Percentiles rank a stretch among this genome's conserved stretches.
Evolutionary conservation across 148 eudicot species (phyloP).

Genomic region (Salicornia ramosissima): DNA sequence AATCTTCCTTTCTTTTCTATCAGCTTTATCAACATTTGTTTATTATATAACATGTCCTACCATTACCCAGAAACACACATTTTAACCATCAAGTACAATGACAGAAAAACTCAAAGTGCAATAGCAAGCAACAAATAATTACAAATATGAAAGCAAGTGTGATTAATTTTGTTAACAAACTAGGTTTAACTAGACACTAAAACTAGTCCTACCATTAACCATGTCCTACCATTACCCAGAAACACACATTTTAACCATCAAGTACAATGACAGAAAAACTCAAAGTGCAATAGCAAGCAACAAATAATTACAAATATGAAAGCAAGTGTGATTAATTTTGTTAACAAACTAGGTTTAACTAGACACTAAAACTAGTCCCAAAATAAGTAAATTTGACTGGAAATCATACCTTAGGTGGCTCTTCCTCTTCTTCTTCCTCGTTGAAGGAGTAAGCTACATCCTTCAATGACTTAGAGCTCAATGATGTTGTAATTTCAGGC

Average conservation of each 20-base stretch:
- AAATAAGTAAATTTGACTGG: not conserved
- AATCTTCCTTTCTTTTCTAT: too few species aligned
- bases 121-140: not conserved
- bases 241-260: not conserved
- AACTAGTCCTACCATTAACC: too few species aligned
- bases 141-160: not conserved
- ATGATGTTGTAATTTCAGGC: constrained; percentile 43
- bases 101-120: not conserved
- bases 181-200: not conserved
- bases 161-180: not conserved
- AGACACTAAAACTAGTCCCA: not conserved
- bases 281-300: not conserved
- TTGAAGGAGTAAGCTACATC: constrained; percentile 87
- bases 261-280: not conserved
- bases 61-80: too few species aligned
- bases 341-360: not conserved
- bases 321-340: not conserved
- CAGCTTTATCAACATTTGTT: too few species aligned
- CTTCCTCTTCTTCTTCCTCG: constrained; percentile 66
- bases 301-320: too few species aligned
- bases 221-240: too few species aligned
- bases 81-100: not conserved
- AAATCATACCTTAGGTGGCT: constrained; percentile 33
- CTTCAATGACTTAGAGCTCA: constrained; percentile 66
- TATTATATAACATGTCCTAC: too few species aligned